Base-by-base conservation (phyloP, 139 green algal species). In the Astrephomene gubernaculifera region DNA sequence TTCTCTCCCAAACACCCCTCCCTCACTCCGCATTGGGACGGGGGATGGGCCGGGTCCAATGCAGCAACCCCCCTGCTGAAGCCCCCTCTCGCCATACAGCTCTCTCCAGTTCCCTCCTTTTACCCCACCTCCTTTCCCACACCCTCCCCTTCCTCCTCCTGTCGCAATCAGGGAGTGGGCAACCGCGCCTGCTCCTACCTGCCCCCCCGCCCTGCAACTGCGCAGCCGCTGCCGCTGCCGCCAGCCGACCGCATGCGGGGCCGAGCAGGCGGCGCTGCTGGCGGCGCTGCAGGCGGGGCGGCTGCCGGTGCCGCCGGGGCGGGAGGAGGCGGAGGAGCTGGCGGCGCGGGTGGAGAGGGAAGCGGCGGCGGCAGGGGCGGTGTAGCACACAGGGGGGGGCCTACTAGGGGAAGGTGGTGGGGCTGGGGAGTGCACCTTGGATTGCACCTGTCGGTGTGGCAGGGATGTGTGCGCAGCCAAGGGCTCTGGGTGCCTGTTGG, bases 161-260 rank as follows among this genome's bases (percentile, higher is more conserved):
- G 14, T 57, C 49, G 14, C 17, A 12, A 57, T 7, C 43, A 73
- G 78, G 78, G 61, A 5, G 61, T 73, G 2, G 78, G 61, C 19
- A 49, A 63, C n/a, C 78, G 78, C 43, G 61, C 41, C 14, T 84
- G 78, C 78, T 25, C 61, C 61, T 73, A 52, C 60, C 78, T 84
- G 61, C 61, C 61, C 4, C 19, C 78, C 17, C n/a, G 19, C 5
- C 39, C 41, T 43, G 43, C 61, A 74, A 8, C 41, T 84, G 35
- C 78, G 78, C 41, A 84, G 67, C 61, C 78, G 78, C 78, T 84
- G 78, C 78, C 36, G 36, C 35, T 84, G 78, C 60, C 60, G 61
- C 14, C 63, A 84, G 27, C 74, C 54, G 0, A 57, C 54, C 10
- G 53, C 70, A 1, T 70, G 73, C 49, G 72, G 74, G 25, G 31